Evolutionary conservation across 2,329 filamentous ascomycete genomes (phyloP).

Genomic region (Geosmithia putterillii): DNA sequence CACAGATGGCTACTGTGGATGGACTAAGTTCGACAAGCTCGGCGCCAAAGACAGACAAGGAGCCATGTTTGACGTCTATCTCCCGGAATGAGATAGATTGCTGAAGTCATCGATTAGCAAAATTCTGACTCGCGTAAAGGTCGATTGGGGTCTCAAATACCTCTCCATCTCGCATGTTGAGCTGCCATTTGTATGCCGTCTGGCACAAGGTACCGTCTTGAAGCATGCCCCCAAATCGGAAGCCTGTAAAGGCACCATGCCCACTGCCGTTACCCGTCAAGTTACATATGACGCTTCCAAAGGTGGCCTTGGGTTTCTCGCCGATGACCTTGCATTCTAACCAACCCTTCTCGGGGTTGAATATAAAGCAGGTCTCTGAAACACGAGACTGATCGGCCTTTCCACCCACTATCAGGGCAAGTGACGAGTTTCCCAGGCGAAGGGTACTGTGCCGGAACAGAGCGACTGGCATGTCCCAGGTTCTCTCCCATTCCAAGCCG

Average conservation of each 20-base stretch:
- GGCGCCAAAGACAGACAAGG: conserved; percentile 19
- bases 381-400: conserved; percentile 36
- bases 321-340: conserved; percentile 24
- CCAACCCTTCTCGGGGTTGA: conserved; percentile 34
- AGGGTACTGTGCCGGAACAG: conserved; percentile 65
- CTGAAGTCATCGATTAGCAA: conserved; percentile 5
- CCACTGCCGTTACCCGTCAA: conserved; percentile 7
- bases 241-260: conserved; percentile 34
- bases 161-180: conserved; percentile 26
- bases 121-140: not conserved
- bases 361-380: conserved; percentile 42
- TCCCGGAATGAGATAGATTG: conserved; percentile 19
- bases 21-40: conserved; percentile 10
- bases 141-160: conserved; percentile 14
- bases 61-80: not conserved
- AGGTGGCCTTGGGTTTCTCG: conserved; percentile 20
- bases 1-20: conserved; percentile 13
- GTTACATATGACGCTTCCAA: conserved; percentile 28
- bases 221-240: conserved; percentile 62
- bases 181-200: conserved; percentile 53
- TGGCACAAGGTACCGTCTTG: conserved; percentile 48
- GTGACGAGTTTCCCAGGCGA: conserved; percentile 31
- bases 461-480: conserved; percentile 53
- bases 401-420: conserved; percentile 50
- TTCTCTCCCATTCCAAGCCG: conserved; percentile 44